Conservation (phyloP, 345 rosid genomes). For the Capsella bursapastoris region DNA sequence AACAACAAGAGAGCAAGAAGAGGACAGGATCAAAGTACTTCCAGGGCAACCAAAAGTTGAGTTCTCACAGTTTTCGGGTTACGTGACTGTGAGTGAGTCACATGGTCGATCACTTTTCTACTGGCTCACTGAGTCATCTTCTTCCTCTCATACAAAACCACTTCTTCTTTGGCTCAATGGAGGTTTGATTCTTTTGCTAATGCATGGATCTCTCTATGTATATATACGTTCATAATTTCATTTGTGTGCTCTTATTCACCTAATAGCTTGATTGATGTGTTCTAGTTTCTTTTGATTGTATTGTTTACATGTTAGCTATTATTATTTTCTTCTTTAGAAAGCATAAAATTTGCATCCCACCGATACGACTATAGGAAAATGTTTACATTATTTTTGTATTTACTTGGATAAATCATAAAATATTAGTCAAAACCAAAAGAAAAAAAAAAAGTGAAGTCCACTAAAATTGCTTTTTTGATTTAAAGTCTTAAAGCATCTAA, state of each 20-base stretch:
- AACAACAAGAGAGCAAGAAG: slow-evolving; percentile 55
- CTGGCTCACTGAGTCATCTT: slow-evolving; percentile 79
- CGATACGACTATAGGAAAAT: too few species aligned
- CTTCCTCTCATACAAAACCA: slow-evolving; percentile 62
- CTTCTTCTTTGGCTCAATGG: slow-evolving; percentile 98
- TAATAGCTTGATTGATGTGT: too few species aligned
- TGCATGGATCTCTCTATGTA: too few species aligned
- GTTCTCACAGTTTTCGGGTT: slow-evolving; percentile 89
- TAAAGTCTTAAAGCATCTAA: background rate
- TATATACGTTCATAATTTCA: too few species aligned
- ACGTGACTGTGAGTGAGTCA: slow-evolving; percentile 65
- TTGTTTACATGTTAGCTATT: too few species aligned
- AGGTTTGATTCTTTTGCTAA: slow-evolving; percentile 55
- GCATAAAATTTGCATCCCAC: too few species aligned
- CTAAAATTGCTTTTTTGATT: background rate
- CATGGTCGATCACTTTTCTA: slow-evolving; percentile 90
- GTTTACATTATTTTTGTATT: background rate
- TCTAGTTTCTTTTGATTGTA: too few species aligned
- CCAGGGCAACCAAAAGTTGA: slow-evolving; percentile 83
- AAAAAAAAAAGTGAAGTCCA: background rate
- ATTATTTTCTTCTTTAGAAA: too few species aligned
- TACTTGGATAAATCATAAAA: background rate
- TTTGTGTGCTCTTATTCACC: too few species aligned
- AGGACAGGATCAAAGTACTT: slow-evolving; percentile 73
- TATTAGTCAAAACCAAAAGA: background rate